A percentile compares a stretch with the other conserved stretches of the same genome.
Conservation (phyloP, 1,139 yeast species). For the Saccharomycopsis hybrid region DNA sequence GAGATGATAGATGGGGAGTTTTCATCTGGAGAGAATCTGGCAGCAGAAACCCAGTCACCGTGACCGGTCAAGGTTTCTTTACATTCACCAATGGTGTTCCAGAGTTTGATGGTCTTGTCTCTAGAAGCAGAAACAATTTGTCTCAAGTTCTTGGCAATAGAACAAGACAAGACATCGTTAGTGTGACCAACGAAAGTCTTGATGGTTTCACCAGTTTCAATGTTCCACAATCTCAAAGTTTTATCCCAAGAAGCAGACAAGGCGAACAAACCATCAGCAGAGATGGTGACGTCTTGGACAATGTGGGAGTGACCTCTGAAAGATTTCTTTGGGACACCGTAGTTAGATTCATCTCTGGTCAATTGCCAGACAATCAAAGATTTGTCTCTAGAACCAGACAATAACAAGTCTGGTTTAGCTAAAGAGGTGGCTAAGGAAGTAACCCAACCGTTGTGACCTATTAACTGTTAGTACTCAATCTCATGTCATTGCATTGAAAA, state of each 20-base stretch:
- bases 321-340: constrained; percentile 98
- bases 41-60: constrained; percentile 99
- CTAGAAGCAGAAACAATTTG: constrained; percentile 98
- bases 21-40: constrained; percentile 81
- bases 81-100: constrained; percentile 99
- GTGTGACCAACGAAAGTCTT: constrained; percentile 98
- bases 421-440: constrained; percentile 98
- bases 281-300: constrained; percentile 95
- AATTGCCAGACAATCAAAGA: constrained; percentile 97
- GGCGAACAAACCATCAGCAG: constrained; percentile 98
- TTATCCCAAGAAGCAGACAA: constrained; percentile 99
- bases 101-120: constrained; percentile 98
- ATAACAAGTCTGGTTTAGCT: constrained; percentile 95
- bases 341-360: constrained; percentile 93
- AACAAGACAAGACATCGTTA: constrained; percentile 94
- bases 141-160: constrained; percentile 95
- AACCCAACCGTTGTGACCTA: constrained; percentile 85
- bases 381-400: constrained; percentile 99
- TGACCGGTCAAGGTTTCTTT: constrained; percentile 90
- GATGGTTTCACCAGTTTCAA: constrained; percentile 90
- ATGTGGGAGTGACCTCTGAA: constrained; percentile 99
- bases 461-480: constrained; percentile 21
- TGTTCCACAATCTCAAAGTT: constrained; percentile 98
- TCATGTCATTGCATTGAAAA: constrained; percentile 22
- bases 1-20: constrained; percentile 76